Evolutionary conservation across 1,284 basidiomycete species (phyloP).

Genomic region (Fomitopsis pinicola): DNA sequence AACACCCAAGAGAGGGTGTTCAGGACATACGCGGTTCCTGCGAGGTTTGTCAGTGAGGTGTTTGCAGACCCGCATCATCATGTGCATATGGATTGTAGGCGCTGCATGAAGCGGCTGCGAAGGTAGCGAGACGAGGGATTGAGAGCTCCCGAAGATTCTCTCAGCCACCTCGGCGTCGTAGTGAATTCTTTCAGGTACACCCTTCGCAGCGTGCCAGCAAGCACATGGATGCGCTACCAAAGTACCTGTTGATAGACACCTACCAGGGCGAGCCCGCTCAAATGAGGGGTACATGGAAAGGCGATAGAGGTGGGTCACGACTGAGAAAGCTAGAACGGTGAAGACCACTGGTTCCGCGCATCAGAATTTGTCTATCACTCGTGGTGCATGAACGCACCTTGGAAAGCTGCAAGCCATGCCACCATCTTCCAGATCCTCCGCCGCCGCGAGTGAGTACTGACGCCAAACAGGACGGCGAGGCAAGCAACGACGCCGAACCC

Average conservation of each 20-base stretch:
- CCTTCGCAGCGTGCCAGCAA: too few relatives aligned
- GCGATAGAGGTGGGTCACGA: slow-evolving; percentile 61
- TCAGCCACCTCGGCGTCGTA: too few relatives aligned
- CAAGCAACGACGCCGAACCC: slow-evolving; percentile 60
- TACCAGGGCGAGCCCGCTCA: slow-evolving; percentile 56
- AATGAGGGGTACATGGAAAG: slow-evolving; percentile 46
- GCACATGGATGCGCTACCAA: too few relatives aligned
- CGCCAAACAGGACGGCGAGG: slow-evolving; percentile 57
- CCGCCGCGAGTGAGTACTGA: slow-evolving; percentile 67
- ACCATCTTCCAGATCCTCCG: slow-evolving; percentile 71
- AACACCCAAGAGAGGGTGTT: slow-evolving; percentile 59
- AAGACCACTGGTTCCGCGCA: slow-evolving; percentile 40
- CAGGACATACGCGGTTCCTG: slow-evolving; percentile 56
- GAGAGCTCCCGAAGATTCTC: too few relatives aligned
- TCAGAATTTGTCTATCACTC: not conserved
- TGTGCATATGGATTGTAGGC: not conserved
- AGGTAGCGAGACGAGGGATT: too few relatives aligned
- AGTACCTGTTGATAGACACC: slow-evolving; percentile 13
- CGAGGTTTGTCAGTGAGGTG: slow-evolving; percentile 1
- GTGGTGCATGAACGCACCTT: slow-evolving; percentile 35
- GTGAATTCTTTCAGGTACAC: too few relatives aligned
- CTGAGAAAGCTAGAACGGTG: slow-evolving; percentile 56
- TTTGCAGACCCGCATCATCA: not conserved
- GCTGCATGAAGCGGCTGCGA: too few relatives aligned
- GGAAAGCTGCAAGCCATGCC: slow-evolving; percentile 55